Conservation (phyloP, 495 filamentous ascomycete genomes). For the Mycothermus thermophilus region DNA sequence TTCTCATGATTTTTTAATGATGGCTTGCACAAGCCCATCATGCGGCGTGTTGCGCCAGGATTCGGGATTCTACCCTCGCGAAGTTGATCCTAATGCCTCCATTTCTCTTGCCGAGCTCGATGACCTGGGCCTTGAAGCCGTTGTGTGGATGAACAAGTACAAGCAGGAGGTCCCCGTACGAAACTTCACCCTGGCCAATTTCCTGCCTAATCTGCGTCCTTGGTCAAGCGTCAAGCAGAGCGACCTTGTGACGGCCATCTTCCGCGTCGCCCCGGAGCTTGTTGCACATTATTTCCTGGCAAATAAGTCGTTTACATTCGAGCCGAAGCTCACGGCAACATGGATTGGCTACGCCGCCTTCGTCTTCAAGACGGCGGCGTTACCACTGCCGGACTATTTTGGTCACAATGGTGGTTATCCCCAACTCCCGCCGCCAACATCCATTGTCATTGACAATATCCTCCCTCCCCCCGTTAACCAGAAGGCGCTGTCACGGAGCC, state of each 20-base stretch:
- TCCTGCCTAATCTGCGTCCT: slow-evolving; percentile 67
- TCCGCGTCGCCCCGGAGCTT: slow-evolving; percentile 67
- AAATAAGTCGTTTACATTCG: slow-evolving; percentile 69
- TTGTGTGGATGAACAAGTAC: slow-evolving; percentile 53
- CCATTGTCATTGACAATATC: slow-evolving; percentile 68
- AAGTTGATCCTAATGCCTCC: slow-evolving; percentile 41
- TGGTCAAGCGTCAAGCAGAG: slow-evolving; percentile 69
- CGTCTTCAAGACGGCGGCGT: slow-evolving; percentile 59
- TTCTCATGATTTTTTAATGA: slow-evolving; percentile 57
- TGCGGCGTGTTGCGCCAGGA: slow-evolving; percentile 56
- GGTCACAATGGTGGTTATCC: slow-evolving; percentile 41
- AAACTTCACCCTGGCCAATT: slow-evolving; percentile 59
- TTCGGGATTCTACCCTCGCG: slow-evolving; percentile 60
- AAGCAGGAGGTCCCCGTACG: slow-evolving; percentile 52
- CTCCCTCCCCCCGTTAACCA: slow-evolving; percentile 71
- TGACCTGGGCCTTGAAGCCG: slow-evolving; percentile 54
- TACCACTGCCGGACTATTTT: slow-evolving; percentile 58
- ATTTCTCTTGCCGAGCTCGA: slow-evolving; percentile 31
- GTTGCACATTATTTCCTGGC: slow-evolving; percentile 71
- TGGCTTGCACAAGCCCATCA: slow-evolving; percentile 55
- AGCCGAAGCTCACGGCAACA: slow-evolving; percentile 77
- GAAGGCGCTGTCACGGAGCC: slow-evolving; percentile 59
- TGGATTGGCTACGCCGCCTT: slow-evolving; percentile 92
- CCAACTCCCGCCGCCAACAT: slow-evolving; percentile 56
- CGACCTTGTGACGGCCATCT: slow-evolving; percentile 66